Evolutionary conservation across 345 rosid genomes (phyloP).

Genomic region (Eutrema heterophyllum): DNA sequence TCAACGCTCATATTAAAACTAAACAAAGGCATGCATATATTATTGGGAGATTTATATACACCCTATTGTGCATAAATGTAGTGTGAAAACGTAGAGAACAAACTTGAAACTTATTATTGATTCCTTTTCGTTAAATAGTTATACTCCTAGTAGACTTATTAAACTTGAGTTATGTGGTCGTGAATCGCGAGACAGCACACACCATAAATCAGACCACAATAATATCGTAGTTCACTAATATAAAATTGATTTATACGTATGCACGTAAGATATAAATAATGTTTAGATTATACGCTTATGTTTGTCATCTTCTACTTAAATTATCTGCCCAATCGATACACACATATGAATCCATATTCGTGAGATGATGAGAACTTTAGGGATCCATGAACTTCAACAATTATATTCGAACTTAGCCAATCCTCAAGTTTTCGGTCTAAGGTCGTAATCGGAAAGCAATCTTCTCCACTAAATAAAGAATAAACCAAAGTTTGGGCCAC

Average conservation of each 20-base stretch:
- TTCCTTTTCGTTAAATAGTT: not conserved
- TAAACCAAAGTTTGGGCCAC: slow-evolving; percentile 12
- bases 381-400: not conserved
- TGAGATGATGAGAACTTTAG: not conserved
- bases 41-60: not conserved
- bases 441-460: slow-evolving; percentile 23
- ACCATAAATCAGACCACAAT: slow-evolving; percentile 1
- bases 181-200: slow-evolving; percentile 7
- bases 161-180: slow-evolving; percentile 7
- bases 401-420: slow-evolving; percentile 14
- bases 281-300: not conserved
- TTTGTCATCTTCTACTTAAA: slow-evolving; percentile 15
- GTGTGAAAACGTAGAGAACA: slow-evolving; percentile 4
- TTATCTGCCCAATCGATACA: not conserved
- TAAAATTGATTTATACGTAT: not conserved
- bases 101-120: not conserved
- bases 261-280: not conserved
- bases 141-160: not conserved
- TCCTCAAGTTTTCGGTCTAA: slow-evolving; percentile 8
- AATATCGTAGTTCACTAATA: not conserved
- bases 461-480: slow-evolving; percentile 23
- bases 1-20: not conserved
- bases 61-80: not conserved
- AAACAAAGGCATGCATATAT: not conserved
- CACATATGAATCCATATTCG: slow-evolving; percentile 15